Evolutionary conservation across 768 basidiomycete species (phyloP).

Genomic region (Lactifluus volemus): DNA sequence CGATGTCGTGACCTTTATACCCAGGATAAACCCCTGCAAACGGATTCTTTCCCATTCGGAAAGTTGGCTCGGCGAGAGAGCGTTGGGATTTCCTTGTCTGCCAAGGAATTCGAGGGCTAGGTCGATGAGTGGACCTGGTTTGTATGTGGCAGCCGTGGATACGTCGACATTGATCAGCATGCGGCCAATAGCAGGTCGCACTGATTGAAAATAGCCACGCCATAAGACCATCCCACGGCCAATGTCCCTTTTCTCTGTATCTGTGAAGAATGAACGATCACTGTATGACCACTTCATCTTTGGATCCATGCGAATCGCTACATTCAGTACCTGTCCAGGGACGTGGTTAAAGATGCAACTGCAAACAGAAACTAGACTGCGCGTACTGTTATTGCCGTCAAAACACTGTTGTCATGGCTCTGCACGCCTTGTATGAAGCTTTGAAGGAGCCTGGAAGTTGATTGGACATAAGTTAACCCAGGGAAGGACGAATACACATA

Average conservation of each 20-base stretch:
- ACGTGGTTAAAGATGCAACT: neutral
- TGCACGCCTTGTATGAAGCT: slow-evolving; percentile 59
- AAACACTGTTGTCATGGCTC: slow-evolving; percentile 55
- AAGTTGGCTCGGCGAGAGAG: slow-evolving; percentile 35
- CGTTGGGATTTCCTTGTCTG: slow-evolving; percentile 24
- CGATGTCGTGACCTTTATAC: slow-evolving; percentile 40
- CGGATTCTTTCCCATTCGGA: slow-evolving; percentile 42
- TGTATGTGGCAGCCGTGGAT: slow-evolving; percentile 67
- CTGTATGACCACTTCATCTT: slow-evolving; percentile 63
- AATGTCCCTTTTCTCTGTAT: slow-evolving; percentile 42
- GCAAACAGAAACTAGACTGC: neutral
- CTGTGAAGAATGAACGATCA: slow-evolving; percentile 63
- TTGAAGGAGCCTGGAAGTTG: slow-evolving; percentile 42
- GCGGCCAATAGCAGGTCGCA: slow-evolving; percentile 54
- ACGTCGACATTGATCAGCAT: slow-evolving; percentile 74
- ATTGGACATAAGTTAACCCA: neutral
- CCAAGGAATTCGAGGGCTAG: slow-evolving; percentile 51
- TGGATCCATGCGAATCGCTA: slow-evolving; percentile 68
- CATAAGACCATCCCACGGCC: slow-evolving; percentile 61
- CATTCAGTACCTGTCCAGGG: slow-evolving; percentile 51
- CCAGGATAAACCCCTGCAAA: slow-evolving; percentile 48
- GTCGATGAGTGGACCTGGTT: slow-evolving; percentile 47
- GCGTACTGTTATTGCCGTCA: slow-evolving; percentile 56
- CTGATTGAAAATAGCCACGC: slow-evolving; percentile 77
- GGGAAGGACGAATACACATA: slow-evolving; percentile 28